A percentile compares a stretch with the other conserved stretches of the same genome.
Conservation (phyloP, 2,329 filamentous ascomycete genomes). For the Drechslera avenae region DNA sequence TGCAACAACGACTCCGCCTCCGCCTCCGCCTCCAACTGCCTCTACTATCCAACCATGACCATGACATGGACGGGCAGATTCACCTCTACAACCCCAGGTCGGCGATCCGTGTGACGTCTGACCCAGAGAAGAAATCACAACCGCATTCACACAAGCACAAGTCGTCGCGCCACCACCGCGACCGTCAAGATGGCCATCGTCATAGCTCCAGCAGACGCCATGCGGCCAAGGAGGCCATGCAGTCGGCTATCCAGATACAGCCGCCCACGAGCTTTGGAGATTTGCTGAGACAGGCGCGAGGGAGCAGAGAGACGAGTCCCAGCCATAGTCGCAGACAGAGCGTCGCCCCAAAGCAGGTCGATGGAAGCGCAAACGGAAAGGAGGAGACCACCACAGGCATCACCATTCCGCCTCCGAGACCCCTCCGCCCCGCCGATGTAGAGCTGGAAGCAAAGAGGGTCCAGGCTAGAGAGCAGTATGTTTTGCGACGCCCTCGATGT, state of each 20-base stretch:
- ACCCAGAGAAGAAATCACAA: conserved; percentile 38
- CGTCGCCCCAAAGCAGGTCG: conserved; percentile 19
- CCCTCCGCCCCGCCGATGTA: conserved; percentile 49
- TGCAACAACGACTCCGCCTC: conserved; percentile 7
- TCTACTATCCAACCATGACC: conserved; percentile 18
- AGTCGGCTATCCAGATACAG: conserved; percentile 53
- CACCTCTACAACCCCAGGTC: conserved; percentile 29
- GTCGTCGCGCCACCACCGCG: conserved; percentile 36
- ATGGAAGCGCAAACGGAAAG: conserved; percentile 13
- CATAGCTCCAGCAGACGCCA: conserved; percentile 42
- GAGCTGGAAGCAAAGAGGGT: conserved; percentile 42
- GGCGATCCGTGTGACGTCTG: conserved; percentile 33
- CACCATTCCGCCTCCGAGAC: conserved; percentile 26
- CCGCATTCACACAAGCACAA: conserved; percentile 31
- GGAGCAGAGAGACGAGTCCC: conserved; percentile 38
- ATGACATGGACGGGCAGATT: conserved; percentile 31
- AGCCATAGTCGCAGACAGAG: conserved; percentile 40
- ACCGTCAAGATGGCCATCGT: conserved; percentile 35
- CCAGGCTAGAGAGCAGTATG: conserved; percentile 47
- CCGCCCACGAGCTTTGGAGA: conserved; percentile 53
- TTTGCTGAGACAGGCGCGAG: conserved; percentile 46
- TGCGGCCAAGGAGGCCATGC: conserved; percentile 50
- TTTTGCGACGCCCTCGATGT: conserved; percentile 10
- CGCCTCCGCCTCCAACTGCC: too few species aligned
- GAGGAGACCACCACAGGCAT: conserved; percentile 16